Evolutionary conservation across 768 basidiomycete genomes (phyloP), one percentile per base, ranked within the genome.

Genomic region (Xerocomus spinulosus): DNA sequence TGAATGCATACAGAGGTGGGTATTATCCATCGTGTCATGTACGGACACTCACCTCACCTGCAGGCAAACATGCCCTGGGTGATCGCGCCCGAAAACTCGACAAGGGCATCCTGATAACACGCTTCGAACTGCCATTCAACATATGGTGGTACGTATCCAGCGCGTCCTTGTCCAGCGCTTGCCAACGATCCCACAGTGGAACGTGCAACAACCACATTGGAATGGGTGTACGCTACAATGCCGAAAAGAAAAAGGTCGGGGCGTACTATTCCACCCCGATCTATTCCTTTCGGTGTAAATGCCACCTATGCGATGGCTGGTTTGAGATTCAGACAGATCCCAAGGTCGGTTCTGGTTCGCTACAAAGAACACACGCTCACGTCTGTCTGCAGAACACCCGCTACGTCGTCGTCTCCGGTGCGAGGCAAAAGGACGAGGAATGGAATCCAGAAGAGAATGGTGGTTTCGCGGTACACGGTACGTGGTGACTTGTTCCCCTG

Each of bases 181-280:
- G n/a, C n/a, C n/a, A n/a, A n/a, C n/a, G n/a, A n/a, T n/a, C n/a
- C n/a, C n/a, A n/a, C n/a, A 97, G 95, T 60, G 91, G 84, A 28
- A 86, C 86, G 70, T 99, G 95, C 71, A 85, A 94, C 66, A 87
- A 87, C 57, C 96, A 98, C 70, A 91, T 99, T 42, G 96, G 96
- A 10, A 96, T 96, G 81, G 96, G 96, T 20, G 96, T 99, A 2
- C 88, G 96, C n/a, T 99, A 97, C 74, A 99, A 99, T 56, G 96
- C 96, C 0, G 94, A 98, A 69, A 99, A 99, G 80, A 87, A 87
- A 73, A 97, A 95, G 68, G 80, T 97, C 28, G 96, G 96, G 13
- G 82, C 80, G 49, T 99, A 99, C 69, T 92, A 87, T 63, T 90
- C 91, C 6, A 97, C 94, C 0, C 89, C 93, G 9, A 97, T 99